Base-by-base conservation (phyloP, 2,329 filamentous ascomycete species). In the Paramyrothecium sp. region DNA sequence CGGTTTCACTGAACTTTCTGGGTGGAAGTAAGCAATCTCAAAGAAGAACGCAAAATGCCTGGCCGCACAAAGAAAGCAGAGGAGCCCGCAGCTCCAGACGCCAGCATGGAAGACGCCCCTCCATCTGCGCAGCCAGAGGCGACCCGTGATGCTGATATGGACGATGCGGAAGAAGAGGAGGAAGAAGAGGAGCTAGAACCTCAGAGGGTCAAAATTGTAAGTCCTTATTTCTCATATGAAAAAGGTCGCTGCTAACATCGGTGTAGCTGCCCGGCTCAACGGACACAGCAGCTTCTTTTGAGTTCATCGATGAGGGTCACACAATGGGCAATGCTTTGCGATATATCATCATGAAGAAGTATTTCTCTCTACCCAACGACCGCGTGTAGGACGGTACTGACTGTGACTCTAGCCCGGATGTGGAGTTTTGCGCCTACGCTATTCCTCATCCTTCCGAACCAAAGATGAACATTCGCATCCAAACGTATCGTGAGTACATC, bases 291-390 rank as follows among this genome's bases (percentile, higher is more conserved):
- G 95, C 95, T 30, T 97, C 92, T 17, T 99, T 98, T 71, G 91
- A 98, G 72, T 96, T 99, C 67, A 86, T 90, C 59, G 88, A 91
- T 50, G 95, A 99, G 78, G 92, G 96, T 48, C 95, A 99, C 75
- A 99, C 95, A 1, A 80, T 99, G 54, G 95, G 95, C 26, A 99
- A 99, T 75, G 92, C 93, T 11, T 78, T 99, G 66, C 85, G 95
- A 69, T 98, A 93, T 72, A 89, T 97, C 61, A 96, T 99, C 68
- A 97, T 97, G 91, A 98, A 98, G 78, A 99, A 99, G 94, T 97
- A 79, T 63, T 86, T 70, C 51, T 30, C 12, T n/a, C 12, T 54
- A 8, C 3, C 12, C 12, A 8, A 1, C 4, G 17, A n/a, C 11
- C 10, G 2, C n/a, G 8, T 3, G 19, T 19, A 19, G 20, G 12